These are phyloP conservation scores for Spathaspora passalidarum DNA, from an alignment of 805 yeast species.

Conservation along the genomic window DNA sequence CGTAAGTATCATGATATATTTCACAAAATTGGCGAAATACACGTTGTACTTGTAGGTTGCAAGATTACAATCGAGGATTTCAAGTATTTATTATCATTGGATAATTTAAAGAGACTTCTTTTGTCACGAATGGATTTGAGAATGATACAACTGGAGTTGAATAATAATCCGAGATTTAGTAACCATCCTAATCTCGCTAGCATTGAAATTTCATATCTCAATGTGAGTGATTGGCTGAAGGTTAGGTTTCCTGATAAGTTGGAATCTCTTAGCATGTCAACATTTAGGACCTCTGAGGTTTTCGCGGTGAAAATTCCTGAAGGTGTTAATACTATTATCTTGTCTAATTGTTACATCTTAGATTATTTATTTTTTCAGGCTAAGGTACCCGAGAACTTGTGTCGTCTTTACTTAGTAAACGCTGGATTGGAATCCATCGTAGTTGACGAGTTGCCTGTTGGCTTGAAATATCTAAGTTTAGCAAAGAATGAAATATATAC, in stretches of 20 bases:
- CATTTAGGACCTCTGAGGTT: conserved; percentile 26
- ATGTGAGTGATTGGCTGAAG: conserved; percentile 24
- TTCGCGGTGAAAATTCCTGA: conserved; percentile 21
- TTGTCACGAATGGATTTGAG: conserved; percentile 21
- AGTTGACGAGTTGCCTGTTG: conserved; percentile 21
- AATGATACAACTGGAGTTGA: conserved; percentile 5
- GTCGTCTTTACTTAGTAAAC: conserved; percentile 32
- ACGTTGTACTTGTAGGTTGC: conserved; percentile 25
- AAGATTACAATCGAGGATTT: conserved; percentile 18
- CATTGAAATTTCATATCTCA: conserved; percentile 33
- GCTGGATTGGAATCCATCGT: conserved; percentile 23
- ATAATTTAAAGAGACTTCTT: conserved; percentile 28
- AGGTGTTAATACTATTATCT: conserved; percentile 22
- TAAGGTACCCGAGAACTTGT: conserved; percentile 20
- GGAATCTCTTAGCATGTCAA: conserved; percentile 31
- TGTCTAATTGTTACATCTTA: conserved; percentile 26
- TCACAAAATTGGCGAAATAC: conserved; percentile 16
- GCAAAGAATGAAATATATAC: conserved; percentile 18
- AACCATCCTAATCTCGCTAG: conserved; percentile 16
- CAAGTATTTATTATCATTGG: conserved; percentile 18
- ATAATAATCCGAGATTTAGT: conserved; percentile 5
- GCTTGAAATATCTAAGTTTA: conserved; percentile 21
- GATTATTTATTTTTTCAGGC: conserved; percentile 9
- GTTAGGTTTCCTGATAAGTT: conserved; percentile 25
- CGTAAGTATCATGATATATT: conserved; percentile 12